Percentiles rank a stretch among this genome's conserved stretches.
Conservation (phyloP, 768 basidiomycete species). For the Lentinus tigrinus region DNA sequence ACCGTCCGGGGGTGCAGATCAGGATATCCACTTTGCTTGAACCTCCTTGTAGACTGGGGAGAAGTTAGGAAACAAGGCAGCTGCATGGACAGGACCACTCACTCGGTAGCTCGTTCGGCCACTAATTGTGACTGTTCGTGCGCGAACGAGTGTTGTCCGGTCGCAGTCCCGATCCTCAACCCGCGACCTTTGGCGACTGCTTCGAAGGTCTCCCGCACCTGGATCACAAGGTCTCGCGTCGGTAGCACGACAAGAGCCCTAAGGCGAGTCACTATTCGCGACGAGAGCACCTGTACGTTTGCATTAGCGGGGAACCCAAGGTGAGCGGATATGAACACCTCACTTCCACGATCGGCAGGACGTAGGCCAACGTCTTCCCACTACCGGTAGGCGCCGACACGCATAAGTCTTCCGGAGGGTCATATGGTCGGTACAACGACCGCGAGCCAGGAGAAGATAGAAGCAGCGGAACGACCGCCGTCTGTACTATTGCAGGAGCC, state of each 20-base stretch:
- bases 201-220: conserved; percentile 93
- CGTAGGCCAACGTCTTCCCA: conserved; percentile 97
- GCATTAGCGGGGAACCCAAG: neutral
- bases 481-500: conserved; percentile 66
- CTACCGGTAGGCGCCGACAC: conserved; percentile 98
- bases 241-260: conserved; percentile 89
- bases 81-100: conserved; percentile 16
- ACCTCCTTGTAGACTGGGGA: conserved; percentile 71
- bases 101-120: conserved; percentile 56
- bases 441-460: conserved; percentile 43
- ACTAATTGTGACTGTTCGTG: conserved; percentile 87
- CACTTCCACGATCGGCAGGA: conserved; percentile 88
- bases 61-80: neutral
- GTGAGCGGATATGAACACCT: conserved; percentile 2
- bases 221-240: conserved; percentile 88
- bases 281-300: conserved; percentile 52
- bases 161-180: conserved; percentile 81
- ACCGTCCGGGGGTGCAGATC: conserved; percentile 91
- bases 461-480: conserved; percentile 79
- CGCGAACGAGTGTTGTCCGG: conserved; percentile 91
- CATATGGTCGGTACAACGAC: conserved; percentile 63
- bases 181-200: conserved; percentile 80
- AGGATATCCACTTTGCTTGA: conserved; percentile 91
- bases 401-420: conserved; percentile 77
- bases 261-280: conserved; percentile 75